A percentile compares a stretch with the other conserved stretches of the same genome.
Evolutionary conservation across 2,329 filamentous ascomycete genomes (phyloP).

Genomic region (Aureobasidium lini): DNA sequence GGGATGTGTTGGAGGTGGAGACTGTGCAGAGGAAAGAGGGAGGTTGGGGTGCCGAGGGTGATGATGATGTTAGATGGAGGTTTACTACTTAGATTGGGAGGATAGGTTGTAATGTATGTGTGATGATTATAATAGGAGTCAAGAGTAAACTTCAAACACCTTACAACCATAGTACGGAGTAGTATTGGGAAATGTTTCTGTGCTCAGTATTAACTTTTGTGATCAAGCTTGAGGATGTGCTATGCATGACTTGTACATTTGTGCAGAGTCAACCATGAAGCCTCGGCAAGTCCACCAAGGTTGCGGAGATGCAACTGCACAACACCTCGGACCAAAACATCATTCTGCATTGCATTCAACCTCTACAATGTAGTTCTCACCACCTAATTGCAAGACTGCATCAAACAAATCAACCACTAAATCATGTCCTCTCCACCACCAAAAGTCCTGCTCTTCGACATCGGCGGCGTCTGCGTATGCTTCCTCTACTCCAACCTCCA

Average conservation of each 20-base stretch:
- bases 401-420: background rate
- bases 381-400: background rate
- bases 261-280: background rate
- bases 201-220: no score
- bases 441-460: conserved; percentile 82
- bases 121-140: no score
- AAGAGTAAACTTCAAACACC: background rate
- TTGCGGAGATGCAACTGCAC: conserved; percentile 4
- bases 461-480: conserved; percentile 90
- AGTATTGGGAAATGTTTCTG: no score
- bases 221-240: no score
- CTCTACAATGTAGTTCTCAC: background rate
- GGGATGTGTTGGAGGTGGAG: conserved; percentile 38
- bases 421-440: conserved; percentile 35
- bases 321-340: background rate
- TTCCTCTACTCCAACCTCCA: conserved; percentile 1
- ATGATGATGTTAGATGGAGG: conserved; percentile 59
- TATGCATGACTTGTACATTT: no score
- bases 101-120: no score
- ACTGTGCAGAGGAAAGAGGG: conserved; percentile 28
- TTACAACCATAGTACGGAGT: no score
- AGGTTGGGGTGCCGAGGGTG: conserved; percentile 49
- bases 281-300: conserved; percentile 8
- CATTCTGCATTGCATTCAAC: background rate
- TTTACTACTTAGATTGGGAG: conserved; percentile 33